Evolutionary conservation across 148 eudicot genomes (phyloP).

Genomic region (Fagopyrum esculentum): DNA sequence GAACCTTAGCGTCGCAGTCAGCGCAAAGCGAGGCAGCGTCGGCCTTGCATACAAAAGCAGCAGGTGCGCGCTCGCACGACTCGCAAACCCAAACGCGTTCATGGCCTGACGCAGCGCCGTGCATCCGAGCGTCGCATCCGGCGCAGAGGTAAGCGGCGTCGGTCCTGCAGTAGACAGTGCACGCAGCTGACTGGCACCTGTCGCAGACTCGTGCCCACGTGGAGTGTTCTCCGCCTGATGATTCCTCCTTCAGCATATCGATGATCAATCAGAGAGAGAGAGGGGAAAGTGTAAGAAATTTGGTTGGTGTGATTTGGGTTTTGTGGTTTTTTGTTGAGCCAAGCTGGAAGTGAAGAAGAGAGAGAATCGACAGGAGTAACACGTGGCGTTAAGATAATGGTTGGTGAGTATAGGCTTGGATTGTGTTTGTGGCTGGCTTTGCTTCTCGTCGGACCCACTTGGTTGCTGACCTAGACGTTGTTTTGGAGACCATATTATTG

Average conservation of each 20-base stretch:
- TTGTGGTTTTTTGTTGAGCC: background rate
- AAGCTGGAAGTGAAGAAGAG: constrained; percentile 4
- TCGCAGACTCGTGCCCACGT: constrained; percentile 54
- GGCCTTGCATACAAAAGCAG: constrained; percentile 82
- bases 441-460: background rate
- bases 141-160: constrained; percentile 60
- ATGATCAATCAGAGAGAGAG: background rate
- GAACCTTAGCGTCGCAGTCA: constrained; percentile 71
- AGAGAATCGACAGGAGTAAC: background rate
- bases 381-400: constrained; percentile 4
- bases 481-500: background rate
- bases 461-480: background rate
- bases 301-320: background rate
- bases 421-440: constrained; percentile 9
- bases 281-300: too few species aligned
- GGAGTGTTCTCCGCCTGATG: background rate
- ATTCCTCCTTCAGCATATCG: background rate
- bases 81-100: constrained; percentile 78
- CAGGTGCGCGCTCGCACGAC: constrained; percentile 78
- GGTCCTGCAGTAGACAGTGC: constrained; percentile 55
- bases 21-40: constrained; percentile 87
- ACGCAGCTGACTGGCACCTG: constrained; percentile 47
- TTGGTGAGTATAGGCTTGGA: background rate
- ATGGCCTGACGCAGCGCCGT: constrained; percentile 22
- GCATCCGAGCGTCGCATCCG: constrained; percentile 51